A percentile compares a stretch with the other conserved stretches of the same genome.
Conservation (phyloP, 352 stramenopile genomes). For the Lagenidium giganteum region DNA sequence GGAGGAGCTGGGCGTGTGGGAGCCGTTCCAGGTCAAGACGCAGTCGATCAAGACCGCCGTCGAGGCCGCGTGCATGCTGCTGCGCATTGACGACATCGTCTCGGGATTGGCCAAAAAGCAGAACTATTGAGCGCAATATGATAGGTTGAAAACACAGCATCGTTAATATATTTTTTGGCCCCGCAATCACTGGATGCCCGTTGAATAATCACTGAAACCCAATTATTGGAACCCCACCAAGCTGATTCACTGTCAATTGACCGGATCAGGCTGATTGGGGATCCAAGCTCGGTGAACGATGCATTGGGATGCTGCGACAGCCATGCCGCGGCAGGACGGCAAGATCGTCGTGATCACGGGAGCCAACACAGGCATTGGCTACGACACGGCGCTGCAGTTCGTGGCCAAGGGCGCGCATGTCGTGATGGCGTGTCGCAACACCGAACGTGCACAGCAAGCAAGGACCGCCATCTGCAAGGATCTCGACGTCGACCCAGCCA, state of each 20-base stretch:
- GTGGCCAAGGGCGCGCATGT: constrained; percentile 56
- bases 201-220: too few species aligned
- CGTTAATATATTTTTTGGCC: too few species aligned
- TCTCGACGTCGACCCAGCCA: too few species aligned
- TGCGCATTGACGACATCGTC: constrained; percentile 99
- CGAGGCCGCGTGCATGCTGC: constrained; percentile 96
- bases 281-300: too few species aligned
- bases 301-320: too few species aligned
- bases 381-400: constrained; percentile 54
- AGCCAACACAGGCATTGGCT: constrained; percentile 84
- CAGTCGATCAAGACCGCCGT: constrained; percentile 99
- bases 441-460: constrained; percentile 20
- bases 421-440: constrained; percentile 79
- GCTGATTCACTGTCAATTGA: too few species aligned
- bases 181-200: too few species aligned
- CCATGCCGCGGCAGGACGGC: constrained; percentile 27
- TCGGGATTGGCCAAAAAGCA: constrained; percentile 97
- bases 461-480: too few species aligned
- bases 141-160: too few species aligned
- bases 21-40: constrained; percentile 99
- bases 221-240: too few species aligned
- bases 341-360: constrained; percentile 84
- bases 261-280: too few species aligned
- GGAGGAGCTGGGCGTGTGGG: constrained; percentile 96
- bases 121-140: too few species aligned